A percentile compares a stretch with the other conserved stretches of the same genome.
Evolutionary conservation across 1,284 basidiomycete genomes (phyloP).

Genomic region (Laetiporus sulphureus): DNA sequence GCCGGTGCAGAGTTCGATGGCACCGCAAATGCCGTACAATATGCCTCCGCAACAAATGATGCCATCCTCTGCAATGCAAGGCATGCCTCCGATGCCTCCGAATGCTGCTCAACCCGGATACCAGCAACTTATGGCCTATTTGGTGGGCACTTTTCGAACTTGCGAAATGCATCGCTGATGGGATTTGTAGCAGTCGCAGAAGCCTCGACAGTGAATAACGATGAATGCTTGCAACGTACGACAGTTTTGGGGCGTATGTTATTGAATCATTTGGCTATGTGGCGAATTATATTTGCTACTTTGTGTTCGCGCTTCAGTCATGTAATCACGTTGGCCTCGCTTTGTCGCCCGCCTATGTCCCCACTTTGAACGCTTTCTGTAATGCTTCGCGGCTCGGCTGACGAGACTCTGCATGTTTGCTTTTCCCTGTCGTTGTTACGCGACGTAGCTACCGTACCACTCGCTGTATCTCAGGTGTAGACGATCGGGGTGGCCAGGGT

Average conservation of each 20-base stretch:
- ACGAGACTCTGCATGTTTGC: no score
- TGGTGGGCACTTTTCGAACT: conserved; percentile 14
- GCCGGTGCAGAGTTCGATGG: conserved; percentile 8
- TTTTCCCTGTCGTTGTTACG: no score
- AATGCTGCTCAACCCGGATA: conserved; percentile 17
- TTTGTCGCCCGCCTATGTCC: no score
- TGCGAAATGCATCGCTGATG: neutral
- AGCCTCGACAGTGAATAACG: conserved; percentile 13
- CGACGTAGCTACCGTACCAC: no score
- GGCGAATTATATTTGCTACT: no score
- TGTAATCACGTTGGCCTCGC: no score
- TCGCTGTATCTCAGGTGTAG: no score
- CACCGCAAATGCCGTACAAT: conserved; percentile 18
- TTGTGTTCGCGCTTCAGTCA: no score
- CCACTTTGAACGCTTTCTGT: no score
- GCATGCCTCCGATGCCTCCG: conserved; percentile 15
- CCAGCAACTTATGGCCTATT: conserved; percentile 26
- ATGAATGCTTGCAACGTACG: no score
- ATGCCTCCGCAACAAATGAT: conserved; percentile 22
- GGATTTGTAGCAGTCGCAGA: conserved; percentile 18
- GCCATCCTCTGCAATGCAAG: conserved; percentile 15
- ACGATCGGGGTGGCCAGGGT: conserved; percentile 3
- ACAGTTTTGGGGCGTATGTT: conserved; percentile 5
- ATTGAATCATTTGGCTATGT: no score
- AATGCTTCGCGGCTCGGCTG: no score